A percentile compares a stretch with the other conserved stretches of the same genome.
Conservation (phyloP, 352 stramenopile species). For the Halophytophthora batemanensis region DNA sequence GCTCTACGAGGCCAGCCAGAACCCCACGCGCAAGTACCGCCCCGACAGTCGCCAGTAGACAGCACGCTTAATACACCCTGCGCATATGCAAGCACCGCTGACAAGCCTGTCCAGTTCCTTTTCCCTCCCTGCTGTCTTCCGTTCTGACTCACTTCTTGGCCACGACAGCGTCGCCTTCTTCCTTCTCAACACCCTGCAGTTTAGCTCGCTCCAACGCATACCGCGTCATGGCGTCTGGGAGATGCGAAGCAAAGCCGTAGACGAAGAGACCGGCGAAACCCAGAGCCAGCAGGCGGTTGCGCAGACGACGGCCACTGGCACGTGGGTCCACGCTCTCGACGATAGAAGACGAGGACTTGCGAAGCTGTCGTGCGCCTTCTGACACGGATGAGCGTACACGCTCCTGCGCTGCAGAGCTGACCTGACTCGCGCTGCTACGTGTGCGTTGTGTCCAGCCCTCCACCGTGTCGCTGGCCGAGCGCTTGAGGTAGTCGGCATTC, state of each 20-base stretch:
- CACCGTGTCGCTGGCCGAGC: constrained; percentile 35
- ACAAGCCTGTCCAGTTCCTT: no score
- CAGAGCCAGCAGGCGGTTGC: constrained; percentile 58
- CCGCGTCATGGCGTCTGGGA: constrained; percentile 61
- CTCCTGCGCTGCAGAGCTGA: constrained; percentile 30
- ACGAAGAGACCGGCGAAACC: constrained; percentile 65
- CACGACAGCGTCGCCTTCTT: background rate
- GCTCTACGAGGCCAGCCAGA: constrained; percentile 64
- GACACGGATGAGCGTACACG: constrained; percentile 32
- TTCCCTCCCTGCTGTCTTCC: constrained; percentile 6
- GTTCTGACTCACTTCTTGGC: constrained; percentile 22
- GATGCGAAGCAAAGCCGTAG: constrained; percentile 67
- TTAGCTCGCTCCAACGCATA: constrained; percentile 65
- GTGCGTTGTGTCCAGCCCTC: constrained; percentile 20
- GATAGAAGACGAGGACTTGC: constrained; percentile 41
- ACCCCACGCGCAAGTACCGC: constrained; percentile 23
- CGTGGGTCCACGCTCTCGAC: constrained; percentile 57
- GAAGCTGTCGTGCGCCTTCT: constrained; percentile 44
- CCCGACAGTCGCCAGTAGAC: constrained; percentile 28
- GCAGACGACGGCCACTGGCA: constrained; percentile 26
- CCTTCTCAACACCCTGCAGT: constrained; percentile 36
- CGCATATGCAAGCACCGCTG: no score
- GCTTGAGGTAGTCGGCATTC: constrained; percentile 31
- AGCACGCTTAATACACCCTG: constrained; percentile 12
- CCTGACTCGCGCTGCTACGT: constrained; percentile 23